phyloP scores from a whole-genome alignment of 2,329 filamentous ascomycete species.

The Monosporascus cannonballus region DNA sequence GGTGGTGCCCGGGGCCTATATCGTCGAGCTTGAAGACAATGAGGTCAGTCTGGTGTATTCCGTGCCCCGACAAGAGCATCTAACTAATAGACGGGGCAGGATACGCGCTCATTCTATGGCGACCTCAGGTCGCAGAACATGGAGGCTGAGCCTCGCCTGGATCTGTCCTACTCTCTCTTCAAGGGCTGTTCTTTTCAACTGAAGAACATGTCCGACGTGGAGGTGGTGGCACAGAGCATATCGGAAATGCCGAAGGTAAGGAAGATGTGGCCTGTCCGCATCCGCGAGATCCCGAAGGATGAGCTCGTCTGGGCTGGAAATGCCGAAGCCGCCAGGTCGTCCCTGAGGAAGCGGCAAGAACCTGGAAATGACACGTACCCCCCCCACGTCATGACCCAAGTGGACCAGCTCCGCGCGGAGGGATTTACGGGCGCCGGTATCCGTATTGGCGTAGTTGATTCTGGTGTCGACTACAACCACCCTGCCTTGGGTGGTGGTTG shows the following conservation, averaged over 20 bases:
- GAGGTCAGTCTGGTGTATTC: background rate
- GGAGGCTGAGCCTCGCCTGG: slow-evolving; percentile 12
- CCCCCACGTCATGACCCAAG: background rate
- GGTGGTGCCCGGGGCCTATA: slow-evolving; percentile 17
- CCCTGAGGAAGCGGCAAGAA: slow-evolving; percentile 1
- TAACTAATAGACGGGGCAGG: background rate
- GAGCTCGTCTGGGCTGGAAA: background rate
- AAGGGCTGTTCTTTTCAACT: slow-evolving; percentile 19
- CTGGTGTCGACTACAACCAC: background rate
- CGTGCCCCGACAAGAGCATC: background rate
- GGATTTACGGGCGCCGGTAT: background rate
- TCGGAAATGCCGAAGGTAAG: slow-evolving; percentile 2
- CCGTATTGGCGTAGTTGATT: background rate
- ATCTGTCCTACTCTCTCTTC: slow-evolving; percentile 18
- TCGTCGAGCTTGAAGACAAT: slow-evolving; percentile 18
- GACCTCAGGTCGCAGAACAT: slow-evolving; percentile 12
- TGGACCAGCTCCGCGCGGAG: slow-evolving; percentile 1
- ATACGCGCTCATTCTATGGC: slow-evolving; percentile 9
- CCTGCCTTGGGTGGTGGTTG: background rate
- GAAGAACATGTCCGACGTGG: background rate
- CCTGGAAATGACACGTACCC: background rate
- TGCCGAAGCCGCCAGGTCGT: background rate
- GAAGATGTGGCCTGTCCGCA: slow-evolving; percentile 6
- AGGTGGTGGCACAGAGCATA: slow-evolving; percentile 1
- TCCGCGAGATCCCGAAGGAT: background rate